Base-by-base conservation (phyloP, 2,329 filamentous ascomycete genomes). In the Trichoderma sp. region DNA sequence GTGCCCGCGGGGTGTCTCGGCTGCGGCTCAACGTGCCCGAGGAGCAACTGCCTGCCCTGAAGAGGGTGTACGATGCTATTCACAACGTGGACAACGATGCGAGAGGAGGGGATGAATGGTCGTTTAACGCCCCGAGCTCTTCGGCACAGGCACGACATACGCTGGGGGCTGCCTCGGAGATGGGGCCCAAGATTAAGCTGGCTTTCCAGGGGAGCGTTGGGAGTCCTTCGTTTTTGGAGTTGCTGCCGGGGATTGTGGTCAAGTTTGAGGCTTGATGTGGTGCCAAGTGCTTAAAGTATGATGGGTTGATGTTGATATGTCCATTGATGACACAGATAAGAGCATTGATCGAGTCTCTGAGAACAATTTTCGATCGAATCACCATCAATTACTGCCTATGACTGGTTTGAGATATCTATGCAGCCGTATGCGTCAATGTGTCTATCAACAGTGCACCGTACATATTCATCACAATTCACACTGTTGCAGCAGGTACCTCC, bases 1-100 rank as follows among this genome's bases (percentile, higher is more conserved):
- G 81, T 0, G 84, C 79, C 0, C 69, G 79, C 15, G 87, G 87
- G 0, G 77, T 88, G 15, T 78, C 79, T 1, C 72, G 75, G 3
- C 71, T 88, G 5, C 72, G 74, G 1, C 67, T 85, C 1, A 68
- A 75, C 1, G 72, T 81, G 1, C 67, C 71, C 0, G 64, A 69
- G 34, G 68, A 70, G 6, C 66, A 73, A 0, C 12, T 71, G 0
- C 5, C 67, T 7, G 60, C 55, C 0, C 69, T 74, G 1, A 67
- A 66, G 14, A 64, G 60, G 1, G 69, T 74, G 5, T 75, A 76
- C 50, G 70, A 71, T 1, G 74, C 73, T 0, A 73, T 77, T 39
- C 72, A 75, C 60, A 34, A 63, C 9, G 28, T 63, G 2, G 19
- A 34, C 24, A 41, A 14, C 2, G n/a, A 12, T 1, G 43, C 43